Evolutionary conservation across 768 basidiomycete genomes (phyloP).

Genomic region (Lepiota brunneoincarnata): DNA sequence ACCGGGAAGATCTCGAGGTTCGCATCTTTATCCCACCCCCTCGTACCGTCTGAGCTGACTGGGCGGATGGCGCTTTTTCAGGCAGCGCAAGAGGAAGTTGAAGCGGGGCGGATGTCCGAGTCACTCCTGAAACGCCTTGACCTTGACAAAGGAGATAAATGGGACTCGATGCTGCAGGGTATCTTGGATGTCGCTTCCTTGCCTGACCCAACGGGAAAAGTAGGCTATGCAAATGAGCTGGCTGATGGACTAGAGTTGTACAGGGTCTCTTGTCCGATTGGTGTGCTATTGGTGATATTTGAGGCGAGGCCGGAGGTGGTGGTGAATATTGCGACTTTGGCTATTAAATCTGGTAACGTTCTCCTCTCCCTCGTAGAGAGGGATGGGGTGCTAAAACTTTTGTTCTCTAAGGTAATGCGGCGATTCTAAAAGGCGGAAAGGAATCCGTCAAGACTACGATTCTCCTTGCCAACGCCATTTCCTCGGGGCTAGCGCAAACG

Average conservation of each 20-base stretch:
- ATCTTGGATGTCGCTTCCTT: slow-evolving; percentile 83
- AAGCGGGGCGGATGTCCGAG: slow-evolving; percentile 78
- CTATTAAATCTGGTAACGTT: slow-evolving; percentile 86
- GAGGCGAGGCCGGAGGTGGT: slow-evolving; percentile 98
- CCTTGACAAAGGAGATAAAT: slow-evolving; percentile 77
- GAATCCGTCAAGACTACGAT: slow-evolving; percentile 83
- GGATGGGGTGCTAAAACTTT: neutral
- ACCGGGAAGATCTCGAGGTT: slow-evolving; percentile 78
- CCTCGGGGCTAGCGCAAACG: slow-evolving; percentile 70
- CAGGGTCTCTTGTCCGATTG: slow-evolving; percentile 94
- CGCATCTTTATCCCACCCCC: slow-evolving; percentile 18
- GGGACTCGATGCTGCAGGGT: slow-evolving; percentile 92
- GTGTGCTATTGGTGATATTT: slow-evolving; percentile 94
- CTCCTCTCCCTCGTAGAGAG: neutral
- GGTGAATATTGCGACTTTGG: slow-evolving; percentile 93
- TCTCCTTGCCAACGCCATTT: slow-evolving; percentile 78
- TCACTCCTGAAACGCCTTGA: slow-evolving; percentile 88
- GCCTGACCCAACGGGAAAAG: slow-evolving; percentile 81
- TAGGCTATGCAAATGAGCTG: slow-evolving; percentile 87
- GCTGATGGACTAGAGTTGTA: slow-evolving; percentile 88
- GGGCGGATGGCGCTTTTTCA: slow-evolving; percentile 23
- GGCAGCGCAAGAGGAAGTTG: slow-evolving; percentile 78
- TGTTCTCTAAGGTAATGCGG: slow-evolving; percentile 75
- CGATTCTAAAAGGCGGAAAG: slow-evolving; percentile 96
- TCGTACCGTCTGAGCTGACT: too few relatives aligned